Base-by-base conservation (phyloP, 2,329 filamentous ascomycete species). In the Ophiocordyceps unilateralis region DNA sequence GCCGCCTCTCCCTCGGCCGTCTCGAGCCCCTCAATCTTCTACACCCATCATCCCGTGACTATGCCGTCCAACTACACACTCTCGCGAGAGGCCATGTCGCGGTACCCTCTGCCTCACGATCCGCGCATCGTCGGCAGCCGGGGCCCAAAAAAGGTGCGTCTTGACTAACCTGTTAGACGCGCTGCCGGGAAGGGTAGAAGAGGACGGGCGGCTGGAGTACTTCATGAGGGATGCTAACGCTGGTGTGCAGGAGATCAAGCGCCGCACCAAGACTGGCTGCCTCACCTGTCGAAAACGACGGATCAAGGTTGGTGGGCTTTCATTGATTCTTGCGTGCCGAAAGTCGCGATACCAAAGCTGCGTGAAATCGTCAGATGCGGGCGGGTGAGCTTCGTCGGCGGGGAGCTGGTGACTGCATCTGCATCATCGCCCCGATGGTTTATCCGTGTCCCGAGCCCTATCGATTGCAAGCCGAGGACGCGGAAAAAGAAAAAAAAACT, bases 261-360 rank as follows among this genome's bases (percentile, higher is more conserved):
- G 73, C 47, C 68, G 73, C 51, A 77, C 73, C 40, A 77, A 77
- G 57, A 77, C 73, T 1, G 73, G 73, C n/a, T 77, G 73, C 50
- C 58, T 77, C 55, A 77, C 73, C 39, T 77, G 73, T 58, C 70
- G 73, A 44, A 76, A 75, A 53, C 67, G 73, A 50, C 65, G 73
- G 51, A 76, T 77, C 55, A 77, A 77, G 72, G 73, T 76, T 59
- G 56, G 70, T 28, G 45, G 46, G 45, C 44, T 39, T 15, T 37
- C 34, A n/a, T 38, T 42, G n/a, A 41, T 22, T 41, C 23, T 28
- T 28, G 15, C 23, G 22, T 9, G 15, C 4, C 17, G 12, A 12
- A 26, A 11, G 34, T 11, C 28, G 12, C 14, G 4, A 28, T 28
- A 12, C n/a, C 28, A 15, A 5, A 11, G 28, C 11, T 9, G 28